Evolutionary conservation across 176 grass and related monocot species (phyloP).

Genomic region (Hyparrhenia diplandra): DNA sequence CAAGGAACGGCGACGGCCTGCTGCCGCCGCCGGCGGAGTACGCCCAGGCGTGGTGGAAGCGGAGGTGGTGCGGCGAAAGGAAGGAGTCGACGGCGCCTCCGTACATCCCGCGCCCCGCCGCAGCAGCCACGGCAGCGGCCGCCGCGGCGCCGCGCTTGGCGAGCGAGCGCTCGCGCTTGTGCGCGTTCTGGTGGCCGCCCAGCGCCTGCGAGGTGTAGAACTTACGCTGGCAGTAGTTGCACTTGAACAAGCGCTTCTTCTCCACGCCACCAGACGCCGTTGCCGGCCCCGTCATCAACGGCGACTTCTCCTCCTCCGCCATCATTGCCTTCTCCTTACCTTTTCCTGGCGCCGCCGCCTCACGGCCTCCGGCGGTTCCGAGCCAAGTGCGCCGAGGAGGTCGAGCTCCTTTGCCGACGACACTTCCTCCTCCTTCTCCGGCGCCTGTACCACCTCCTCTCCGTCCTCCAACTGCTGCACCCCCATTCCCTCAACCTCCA

Average conservation of each 20-base stretch:
- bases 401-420: slow-evolving; percentile 14
- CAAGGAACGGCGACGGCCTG: slow-evolving; percentile 5
- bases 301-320: neutral
- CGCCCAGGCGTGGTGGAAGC: slow-evolving; percentile 20
- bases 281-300: neutral
- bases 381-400: slow-evolving; percentile 26
- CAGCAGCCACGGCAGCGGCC: neutral
- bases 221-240: slow-evolving; percentile 85
- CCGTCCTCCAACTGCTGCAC: neutral
- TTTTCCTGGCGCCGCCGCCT: neutral
- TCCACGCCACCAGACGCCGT: neutral
- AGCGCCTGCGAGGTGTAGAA: slow-evolving; percentile 94
- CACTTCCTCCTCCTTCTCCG: neutral
- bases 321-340: slow-evolving; percentile 4
- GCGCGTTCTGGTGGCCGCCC: slow-evolving; percentile 92
- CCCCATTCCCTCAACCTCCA: neutral
- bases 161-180: slow-evolving; percentile 80
- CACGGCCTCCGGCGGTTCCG: neutral
- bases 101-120: slow-evolving; percentile 10
- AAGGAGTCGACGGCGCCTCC: neutral
- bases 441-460: neutral
- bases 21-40: neutral
- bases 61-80: slow-evolving; percentile 31
- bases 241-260: slow-evolving; percentile 61
- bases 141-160: slow-evolving; percentile 45